Conservation (phyloP, 2,329 filamentous ascomycete genomes). For the Colletotrichum simmondsii region DNA sequence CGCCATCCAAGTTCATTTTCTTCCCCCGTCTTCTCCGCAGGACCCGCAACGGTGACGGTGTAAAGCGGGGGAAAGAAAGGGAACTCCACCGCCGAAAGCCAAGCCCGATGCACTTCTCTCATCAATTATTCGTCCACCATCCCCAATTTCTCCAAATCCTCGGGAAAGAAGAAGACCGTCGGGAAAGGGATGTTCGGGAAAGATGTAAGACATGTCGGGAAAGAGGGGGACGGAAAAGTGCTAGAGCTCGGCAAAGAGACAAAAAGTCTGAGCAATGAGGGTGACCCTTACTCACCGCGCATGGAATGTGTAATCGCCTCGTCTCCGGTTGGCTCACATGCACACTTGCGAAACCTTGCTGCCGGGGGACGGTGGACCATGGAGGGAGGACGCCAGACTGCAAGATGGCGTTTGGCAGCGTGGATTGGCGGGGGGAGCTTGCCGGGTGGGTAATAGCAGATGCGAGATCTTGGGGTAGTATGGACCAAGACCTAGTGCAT, state of each 20-base stretch:
- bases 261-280: background rate
- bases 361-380: no score
- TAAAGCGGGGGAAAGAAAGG: background rate
- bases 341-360: constrained; percentile 18
- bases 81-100: background rate
- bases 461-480: constrained; percentile 20
- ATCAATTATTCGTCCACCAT: background rate
- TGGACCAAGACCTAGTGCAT: no score
- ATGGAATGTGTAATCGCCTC: constrained; percentile 3
- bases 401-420: no score
- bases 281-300: background rate
- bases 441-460: background rate
- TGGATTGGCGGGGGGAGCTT: background rate
- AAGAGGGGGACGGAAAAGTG: background rate
- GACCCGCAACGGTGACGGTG: background rate
- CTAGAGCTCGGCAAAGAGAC: background rate
- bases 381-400: no score
- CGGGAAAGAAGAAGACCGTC: background rate
- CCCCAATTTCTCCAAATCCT: background rate
- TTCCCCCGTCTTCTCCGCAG: background rate
- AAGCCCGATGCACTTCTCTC: background rate
- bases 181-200: background rate
- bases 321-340: constrained; percentile 31
- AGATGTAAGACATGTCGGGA: background rate
- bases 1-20: background rate